Conservation (phyloP, 2,329 filamentous ascomycete genomes). For the Fusarium sp. region DNA sequence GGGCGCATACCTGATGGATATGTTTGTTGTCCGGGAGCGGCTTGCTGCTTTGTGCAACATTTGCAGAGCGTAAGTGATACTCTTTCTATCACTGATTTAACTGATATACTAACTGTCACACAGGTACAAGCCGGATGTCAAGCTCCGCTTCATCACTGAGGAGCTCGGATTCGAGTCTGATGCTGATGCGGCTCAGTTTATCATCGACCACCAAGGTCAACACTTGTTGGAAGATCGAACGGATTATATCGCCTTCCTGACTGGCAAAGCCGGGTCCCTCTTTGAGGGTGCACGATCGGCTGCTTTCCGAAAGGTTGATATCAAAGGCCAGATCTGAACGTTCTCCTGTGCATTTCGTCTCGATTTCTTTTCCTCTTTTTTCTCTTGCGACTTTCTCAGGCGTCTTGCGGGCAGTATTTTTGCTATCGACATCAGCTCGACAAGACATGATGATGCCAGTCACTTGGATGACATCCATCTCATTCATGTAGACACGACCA, state of each 20-base stretch:
- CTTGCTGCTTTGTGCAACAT: conserved; percentile 91
- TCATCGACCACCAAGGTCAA: conserved; percentile 83
- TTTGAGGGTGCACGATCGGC: conserved; percentile 80
- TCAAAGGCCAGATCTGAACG: conserved; percentile 92
- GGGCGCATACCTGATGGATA: conserved; percentile 98
- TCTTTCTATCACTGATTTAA: neutral
- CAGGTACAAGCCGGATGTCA: conserved; percentile 93
- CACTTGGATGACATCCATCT: conserved; percentile 33
- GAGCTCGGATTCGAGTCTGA: conserved; percentile 97
- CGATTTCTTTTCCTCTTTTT: conserved; percentile 15
- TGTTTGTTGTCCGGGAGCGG: conserved; percentile 96
- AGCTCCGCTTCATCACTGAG: conserved; percentile 91
- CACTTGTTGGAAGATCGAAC: conserved; percentile 81
- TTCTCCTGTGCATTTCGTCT: conserved; percentile 17
- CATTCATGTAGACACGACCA: conserved; percentile 42
- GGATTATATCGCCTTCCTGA: conserved; percentile 78
- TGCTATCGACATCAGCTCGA: conserved; percentile 31
- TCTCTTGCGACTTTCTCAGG: conserved; percentile 17
- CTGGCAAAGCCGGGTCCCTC: conserved; percentile 76
- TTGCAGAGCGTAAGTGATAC: conserved; percentile 85
- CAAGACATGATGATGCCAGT: conserved; percentile 34
- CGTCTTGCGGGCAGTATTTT: conserved; percentile 23
- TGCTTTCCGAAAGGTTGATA: conserved; percentile 90
- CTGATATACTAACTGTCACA: conserved; percentile 58
- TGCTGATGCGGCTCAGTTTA: conserved; percentile 89